These are phyloP conservation scores for Trifolium repens DNA, from an alignment of 306 rosid genomes.

Conservation along the genomic window DNA sequence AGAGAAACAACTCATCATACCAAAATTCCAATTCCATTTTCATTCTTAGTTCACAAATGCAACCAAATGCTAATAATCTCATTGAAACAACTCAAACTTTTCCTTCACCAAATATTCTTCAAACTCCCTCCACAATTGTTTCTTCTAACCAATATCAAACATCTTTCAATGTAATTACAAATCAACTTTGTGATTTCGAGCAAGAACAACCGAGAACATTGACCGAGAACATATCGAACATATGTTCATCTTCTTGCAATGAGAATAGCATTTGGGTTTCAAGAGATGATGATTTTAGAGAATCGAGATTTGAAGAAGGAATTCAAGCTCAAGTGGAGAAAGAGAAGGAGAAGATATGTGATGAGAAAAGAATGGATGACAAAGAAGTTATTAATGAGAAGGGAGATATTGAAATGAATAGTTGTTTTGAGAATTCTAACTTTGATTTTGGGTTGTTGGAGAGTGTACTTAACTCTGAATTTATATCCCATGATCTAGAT, in stretches of 20 bases:
- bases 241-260: constrained; percentile 46
- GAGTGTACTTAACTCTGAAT: constrained; percentile 57
- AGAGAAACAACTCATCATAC: constrained; percentile 36
- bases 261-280: constrained; percentile 44
- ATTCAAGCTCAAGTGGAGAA: constrained; percentile 25
- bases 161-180: constrained; percentile 14
- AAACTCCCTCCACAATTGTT: constrained; percentile 27
- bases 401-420: constrained; percentile 31
- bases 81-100: constrained; percentile 30
- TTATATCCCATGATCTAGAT: constrained; percentile 51
- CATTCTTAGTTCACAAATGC: constrained; percentile 32
- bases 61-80: constrained; percentile 37
- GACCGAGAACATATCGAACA: constrained; percentile 31
- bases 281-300: constrained; percentile 39
- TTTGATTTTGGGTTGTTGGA: constrained; percentile 71
- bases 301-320: constrained; percentile 35
- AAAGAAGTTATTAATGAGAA: constrained; percentile 24
- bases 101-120: constrained; percentile 33
- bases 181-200: background rate
- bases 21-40: constrained; percentile 43
- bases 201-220: background rate
- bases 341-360: constrained; percentile 45
- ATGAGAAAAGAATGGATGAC: constrained; percentile 40
- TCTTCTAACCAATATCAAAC: constrained; percentile 38
- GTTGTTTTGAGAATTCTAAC: constrained; percentile 48